Evolutionary conservation across 768 basidiomycete genomes (phyloP).

Genomic region (Hemileccinum rubropunctum): DNA sequence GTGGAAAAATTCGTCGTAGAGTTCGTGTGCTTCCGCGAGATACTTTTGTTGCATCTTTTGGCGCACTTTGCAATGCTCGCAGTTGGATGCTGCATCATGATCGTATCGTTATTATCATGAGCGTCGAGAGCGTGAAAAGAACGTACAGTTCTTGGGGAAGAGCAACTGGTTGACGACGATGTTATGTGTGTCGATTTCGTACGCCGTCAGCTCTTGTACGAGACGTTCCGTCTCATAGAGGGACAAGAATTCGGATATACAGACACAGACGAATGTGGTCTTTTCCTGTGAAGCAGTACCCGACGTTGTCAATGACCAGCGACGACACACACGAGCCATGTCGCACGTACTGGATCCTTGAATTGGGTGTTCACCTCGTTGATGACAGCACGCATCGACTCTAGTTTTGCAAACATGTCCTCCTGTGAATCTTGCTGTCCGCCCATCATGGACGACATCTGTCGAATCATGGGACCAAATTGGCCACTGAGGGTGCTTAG

Average conservation of each 20-base stretch:
- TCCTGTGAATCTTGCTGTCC: slow-evolving; percentile 87
- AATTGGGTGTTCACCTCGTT: slow-evolving; percentile 99
- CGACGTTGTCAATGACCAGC: background rate
- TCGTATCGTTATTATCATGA: background rate
- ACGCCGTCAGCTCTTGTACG: slow-evolving; percentile 91
- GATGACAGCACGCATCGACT: slow-evolving; percentile 94
- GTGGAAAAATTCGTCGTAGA: slow-evolving; percentile 98
- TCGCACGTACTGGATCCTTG: slow-evolving; percentile 84
- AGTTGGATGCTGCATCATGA: slow-evolving; percentile 69
- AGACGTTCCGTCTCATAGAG: slow-evolving; percentile 98
- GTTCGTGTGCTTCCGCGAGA: slow-evolving; percentile 91
- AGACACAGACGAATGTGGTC: slow-evolving; percentile 98
- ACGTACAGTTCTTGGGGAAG: slow-evolving; percentile 86
- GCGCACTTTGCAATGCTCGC: slow-evolving; percentile 92
- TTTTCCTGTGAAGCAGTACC: slow-evolving; percentile 63
- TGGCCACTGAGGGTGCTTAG: slow-evolving; percentile 89
- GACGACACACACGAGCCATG: background rate
- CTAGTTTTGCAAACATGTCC: slow-evolving; percentile 98
- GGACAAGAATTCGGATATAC: slow-evolving; percentile 97
- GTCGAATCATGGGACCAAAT: slow-evolving; percentile 94
- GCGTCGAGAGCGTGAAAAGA: background rate
- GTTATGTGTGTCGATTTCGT: slow-evolving; percentile 97
- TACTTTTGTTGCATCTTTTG: slow-evolving; percentile 99
- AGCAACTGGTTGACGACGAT: slow-evolving; percentile 98
- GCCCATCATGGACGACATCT: slow-evolving; percentile 98